Evolutionary conservation across 768 basidiomycete species (phyloP).

Genomic region (Tylopilus subfusipes): DNA sequence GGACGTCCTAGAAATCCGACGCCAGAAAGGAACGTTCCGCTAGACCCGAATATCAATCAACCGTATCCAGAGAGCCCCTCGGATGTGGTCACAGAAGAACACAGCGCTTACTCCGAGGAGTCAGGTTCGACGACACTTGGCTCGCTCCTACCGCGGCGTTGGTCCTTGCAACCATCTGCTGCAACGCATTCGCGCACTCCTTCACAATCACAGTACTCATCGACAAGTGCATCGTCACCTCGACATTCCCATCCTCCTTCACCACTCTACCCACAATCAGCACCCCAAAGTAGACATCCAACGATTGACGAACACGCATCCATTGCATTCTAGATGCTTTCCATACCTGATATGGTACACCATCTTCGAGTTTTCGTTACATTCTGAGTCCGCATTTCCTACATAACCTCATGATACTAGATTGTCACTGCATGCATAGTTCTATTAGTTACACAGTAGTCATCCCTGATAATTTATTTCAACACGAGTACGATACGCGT

Average conservation of each 20-base stretch:
- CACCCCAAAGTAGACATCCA: slow-evolving; percentile 29
- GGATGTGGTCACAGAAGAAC: slow-evolving; percentile 18
- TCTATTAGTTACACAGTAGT: slow-evolving; percentile 1
- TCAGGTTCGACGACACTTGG: slow-evolving; percentile 36
- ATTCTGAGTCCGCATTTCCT: slow-evolving; percentile 4
- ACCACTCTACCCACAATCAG: slow-evolving; percentile 24
- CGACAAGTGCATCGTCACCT: slow-evolving; percentile 29
- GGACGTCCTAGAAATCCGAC: slow-evolving; percentile 51
- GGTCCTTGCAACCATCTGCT: slow-evolving; percentile 31
- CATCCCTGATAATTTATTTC: neutral
- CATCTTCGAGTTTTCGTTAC: slow-evolving; percentile 2
- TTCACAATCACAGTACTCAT: slow-evolving; percentile 33
- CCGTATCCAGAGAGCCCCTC: slow-evolving; percentile 42
- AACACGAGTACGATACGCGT: neutral
- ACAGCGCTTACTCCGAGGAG: slow-evolving; percentile 30
- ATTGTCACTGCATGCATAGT: slow-evolving; percentile 5
- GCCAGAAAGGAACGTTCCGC: slow-evolving; percentile 41
- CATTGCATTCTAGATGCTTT: slow-evolving; percentile 14
- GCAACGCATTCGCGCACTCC: slow-evolving; percentile 28
- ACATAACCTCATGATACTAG: slow-evolving; percentile 3
- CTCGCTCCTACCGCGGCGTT: slow-evolving; percentile 31
- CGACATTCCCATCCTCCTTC: slow-evolving; percentile 32
- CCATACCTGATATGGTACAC: neutral
- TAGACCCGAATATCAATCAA: slow-evolving; percentile 41
- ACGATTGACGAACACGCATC: slow-evolving; percentile 32